Evolutionary conservation across 495 filamentous ascomycete species (phyloP), one percentile per base, ranked within the genome.

Genomic region (Chlorociboria aeruginascens): DNA sequence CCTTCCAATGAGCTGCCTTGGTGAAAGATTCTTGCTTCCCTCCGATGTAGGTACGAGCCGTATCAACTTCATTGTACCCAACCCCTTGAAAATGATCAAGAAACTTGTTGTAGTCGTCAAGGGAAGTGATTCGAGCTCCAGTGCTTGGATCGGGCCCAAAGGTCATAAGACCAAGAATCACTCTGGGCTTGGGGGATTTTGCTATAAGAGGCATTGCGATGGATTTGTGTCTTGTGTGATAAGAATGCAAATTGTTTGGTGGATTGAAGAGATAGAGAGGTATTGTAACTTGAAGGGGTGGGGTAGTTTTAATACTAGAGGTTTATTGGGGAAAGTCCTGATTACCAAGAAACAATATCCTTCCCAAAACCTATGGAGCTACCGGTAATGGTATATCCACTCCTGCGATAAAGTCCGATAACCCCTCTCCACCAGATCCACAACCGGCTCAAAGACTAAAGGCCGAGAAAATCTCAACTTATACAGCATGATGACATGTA

Each of bases 1-100:
- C 79, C 59, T 86, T 81, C 86, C 85, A 96, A 10, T 74, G 69
- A 0, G 85, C 81, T 49, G 83, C 70, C 12, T 74, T 68, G 0
- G 86, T 93, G 58, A 83, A 95, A 11, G 78, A 81, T 63, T 97
- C 90, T 57, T 96, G 89, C 42, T 77, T 65, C 32, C 84, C 78
- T 17, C 64, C 77, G 25, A 85, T 63, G 58, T 96, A 97, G 32
- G 76, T 55, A 1, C 87, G 76, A 7, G 86, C 86, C 28, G 85
- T 89, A 60, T 92, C 86, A 36, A 89, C 64, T 59, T 92, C 85
- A 51, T 79, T 78, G 63, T 89, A 88, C 2, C 84, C 83, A 44
- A 80, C 75, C 34, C 73, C 66, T 60, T 87, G 80, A 57, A 90
- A 74, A 51, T 78, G 71, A 57, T 84, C 79, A 30, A 90, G 72